Base-by-base conservation (phyloP, 2,329 filamentous ascomycete genomes). In the Penicillium occitanis region DNA sequence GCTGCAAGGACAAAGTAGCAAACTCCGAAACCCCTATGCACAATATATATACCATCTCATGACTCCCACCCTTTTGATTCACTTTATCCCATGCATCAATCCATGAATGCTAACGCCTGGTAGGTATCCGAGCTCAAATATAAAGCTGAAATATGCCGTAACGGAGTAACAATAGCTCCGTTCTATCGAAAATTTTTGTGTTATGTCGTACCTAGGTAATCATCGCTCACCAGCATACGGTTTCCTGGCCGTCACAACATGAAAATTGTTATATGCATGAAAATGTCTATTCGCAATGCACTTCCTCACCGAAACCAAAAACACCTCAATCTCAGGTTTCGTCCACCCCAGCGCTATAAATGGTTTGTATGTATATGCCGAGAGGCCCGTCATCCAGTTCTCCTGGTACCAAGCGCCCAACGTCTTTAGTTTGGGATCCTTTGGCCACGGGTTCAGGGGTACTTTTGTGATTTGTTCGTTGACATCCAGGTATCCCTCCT, bases 401-500 rank as follows among this genome's bases (percentile, higher is more conserved):
- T 73, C 75, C 67, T 82, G 77, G 69, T 77, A 83, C 76, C 81
- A 85, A 7, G 76, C 74, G n/a, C 85, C 85, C 17, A 85, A 75
- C 55, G 79, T 72, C 65, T 81, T 84, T 42, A 82, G 71, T 14
- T 79, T 76, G 10, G 78, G 76, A 64, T 86, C 83, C 58, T 75
- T 77, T 0, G 83, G 80, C 84, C 84, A 86, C 2, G 78, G 73
- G 61, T 84, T 85, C 35, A 82, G 76, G 0, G 84, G 83, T 6
- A 88, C 78, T 73, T 85, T 87, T 69, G 79, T 80, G 14, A 84
- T 72, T 40, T 80, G 78, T 68, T 86, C 82, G 57, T 84, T 77
- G 11, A 89, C 81, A 64, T 88, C 84, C 2, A 84, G 79, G 66
- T 87, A 88, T 0, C 87, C 87, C 1, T 84, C 82, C 33, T 84